Evolutionary conservation across 73 alveolate genomes (phyloP), one percentile per base, ranked within the genome.

Genomic region (Blepharisma stoltei): DNA sequence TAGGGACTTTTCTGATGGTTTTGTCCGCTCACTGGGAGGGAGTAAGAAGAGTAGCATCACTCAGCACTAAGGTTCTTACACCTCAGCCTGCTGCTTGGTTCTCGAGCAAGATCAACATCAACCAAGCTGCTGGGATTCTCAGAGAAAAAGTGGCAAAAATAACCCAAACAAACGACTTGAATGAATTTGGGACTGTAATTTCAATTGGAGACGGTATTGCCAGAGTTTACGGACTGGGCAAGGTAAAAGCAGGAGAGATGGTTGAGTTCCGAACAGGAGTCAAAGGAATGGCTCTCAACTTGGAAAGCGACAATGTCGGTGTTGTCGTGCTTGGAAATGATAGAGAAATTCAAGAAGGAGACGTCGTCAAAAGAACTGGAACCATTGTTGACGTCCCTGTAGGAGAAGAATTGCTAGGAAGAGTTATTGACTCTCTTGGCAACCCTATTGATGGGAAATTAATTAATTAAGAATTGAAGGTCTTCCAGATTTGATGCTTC

Each of bases 141-240:
- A 69, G 27, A 69, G 79, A 69, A n/a, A 69, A 69, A 69, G 79
- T 69, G 32, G 11, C 79, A 11, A 47, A 69, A 44, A 69, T 69
- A 7, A 9, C 55, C 20, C 79, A 69, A 69, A 21, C 27, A n/a
- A 90, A 88, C 84, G 95, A 88, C 77, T 82, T 93, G 69, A 93
- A 85, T 50, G 98, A 93, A 77, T 95, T 84, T 90, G 99, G 99
- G 43, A 89, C 96, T 71, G 99, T 95, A 44, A 87, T 93, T 82
- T 89, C 97, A 38, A 89, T 93, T 78, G 98, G 98, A 55, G 99
- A 95, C 81, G 99, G 99, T 77, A 93, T 95, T 83, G 99, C 99
- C 71, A 88, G 98, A 82, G 97, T 95, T 80, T 91, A 82, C 78
- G 99, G 99, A 69, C 92, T 95, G 80, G 90, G 89, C 86, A 84